Percentiles rank a stretch among this genome's conserved stretches.
Conservation (phyloP, 208 protist genomes). For the Borovskyia barvae region DNA sequence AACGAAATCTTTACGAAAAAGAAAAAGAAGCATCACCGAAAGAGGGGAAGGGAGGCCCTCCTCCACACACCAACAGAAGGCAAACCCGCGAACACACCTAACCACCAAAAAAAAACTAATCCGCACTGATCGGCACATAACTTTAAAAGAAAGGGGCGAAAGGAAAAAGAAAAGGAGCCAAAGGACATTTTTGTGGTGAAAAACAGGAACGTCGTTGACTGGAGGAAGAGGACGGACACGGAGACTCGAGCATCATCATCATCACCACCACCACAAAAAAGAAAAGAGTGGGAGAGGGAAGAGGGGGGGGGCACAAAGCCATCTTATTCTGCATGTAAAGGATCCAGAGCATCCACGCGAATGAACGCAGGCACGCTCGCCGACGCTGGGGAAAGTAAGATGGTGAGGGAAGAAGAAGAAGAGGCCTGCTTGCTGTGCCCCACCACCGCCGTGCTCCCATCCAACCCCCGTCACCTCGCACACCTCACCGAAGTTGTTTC, state of each 20-base stretch:
- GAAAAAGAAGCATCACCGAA: conserved; percentile 1
- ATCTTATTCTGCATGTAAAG: too few species aligned
- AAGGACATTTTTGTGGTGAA: too few species aligned
- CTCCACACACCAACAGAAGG: not conserved
- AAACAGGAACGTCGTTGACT: not conserved
- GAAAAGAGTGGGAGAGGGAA: not conserved
- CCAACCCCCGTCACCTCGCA: too few species aligned
- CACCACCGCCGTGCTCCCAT: too few species aligned
- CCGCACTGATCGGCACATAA: not conserved
- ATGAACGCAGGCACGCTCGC: too few species aligned
- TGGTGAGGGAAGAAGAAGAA: too few species aligned
- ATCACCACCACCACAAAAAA: not conserved
- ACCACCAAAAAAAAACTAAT: not conserved
- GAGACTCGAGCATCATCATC: not conserved
- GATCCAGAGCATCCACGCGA: too few species aligned
- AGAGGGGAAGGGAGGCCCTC: not conserved
- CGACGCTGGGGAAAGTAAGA: too few species aligned
- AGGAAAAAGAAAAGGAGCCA: not conserved
- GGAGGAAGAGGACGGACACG: not conserved
- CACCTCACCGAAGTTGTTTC: conserved; percentile 16
- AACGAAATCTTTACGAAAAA: conserved; percentile 1
- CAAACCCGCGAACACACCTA: too few species aligned
- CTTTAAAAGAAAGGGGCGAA: conserved; percentile 1
- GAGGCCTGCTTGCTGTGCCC: too few species aligned
- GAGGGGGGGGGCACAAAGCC: not conserved